Evolutionary conservation across 441 rosid genomes (phyloP).

Genomic region (Flueggea neowawraea): DNA sequence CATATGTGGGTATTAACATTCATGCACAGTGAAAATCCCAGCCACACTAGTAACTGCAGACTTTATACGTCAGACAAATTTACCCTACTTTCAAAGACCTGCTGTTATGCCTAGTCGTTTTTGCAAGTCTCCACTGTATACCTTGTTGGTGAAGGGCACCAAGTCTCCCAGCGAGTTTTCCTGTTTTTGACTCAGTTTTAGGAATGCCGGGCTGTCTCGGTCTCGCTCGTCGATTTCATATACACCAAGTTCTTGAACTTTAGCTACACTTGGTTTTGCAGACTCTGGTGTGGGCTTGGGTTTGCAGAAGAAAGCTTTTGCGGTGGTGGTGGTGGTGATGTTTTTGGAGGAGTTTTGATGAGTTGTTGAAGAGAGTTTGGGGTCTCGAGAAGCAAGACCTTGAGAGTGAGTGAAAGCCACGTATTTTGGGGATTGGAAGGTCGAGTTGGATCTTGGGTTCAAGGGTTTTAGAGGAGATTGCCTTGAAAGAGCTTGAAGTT

Average conservation of each 20-base stretch:
- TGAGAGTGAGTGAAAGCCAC: conserved; percentile 16
- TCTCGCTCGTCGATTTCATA: conserved; percentile 84
- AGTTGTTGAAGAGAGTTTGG: conserved; percentile 8
- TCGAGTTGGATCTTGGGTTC: background rate
- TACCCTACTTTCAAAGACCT: conserved; percentile 25
- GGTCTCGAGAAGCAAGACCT: conserved; percentile 10
- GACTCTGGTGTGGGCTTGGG: conserved; percentile 14
- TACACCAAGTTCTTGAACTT: conserved; percentile 60
- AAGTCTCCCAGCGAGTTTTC: conserved; percentile 78
- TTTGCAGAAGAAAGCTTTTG: conserved; percentile 33
- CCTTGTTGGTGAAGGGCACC: conserved; percentile 79
- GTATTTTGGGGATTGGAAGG: conserved; percentile 2
- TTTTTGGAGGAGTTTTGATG: conserved; percentile 5
- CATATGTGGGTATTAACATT: no score
- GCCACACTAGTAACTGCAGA: no score
- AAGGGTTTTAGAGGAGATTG: conserved; percentile 5
- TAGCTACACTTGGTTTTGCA: conserved; percentile 30
- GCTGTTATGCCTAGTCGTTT: conserved; percentile 71
- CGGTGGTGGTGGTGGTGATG: conserved; percentile 8
- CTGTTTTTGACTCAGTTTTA: conserved; percentile 54
- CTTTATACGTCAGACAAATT: no score
- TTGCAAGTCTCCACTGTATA: conserved; percentile 64
- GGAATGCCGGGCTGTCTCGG: conserved; percentile 69
- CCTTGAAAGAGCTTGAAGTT: conserved; percentile 6
- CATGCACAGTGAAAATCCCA: no score